Conservation (phyloP, 2,329 filamentous ascomycete genomes). For the Incumbomyces delicatus region DNA sequence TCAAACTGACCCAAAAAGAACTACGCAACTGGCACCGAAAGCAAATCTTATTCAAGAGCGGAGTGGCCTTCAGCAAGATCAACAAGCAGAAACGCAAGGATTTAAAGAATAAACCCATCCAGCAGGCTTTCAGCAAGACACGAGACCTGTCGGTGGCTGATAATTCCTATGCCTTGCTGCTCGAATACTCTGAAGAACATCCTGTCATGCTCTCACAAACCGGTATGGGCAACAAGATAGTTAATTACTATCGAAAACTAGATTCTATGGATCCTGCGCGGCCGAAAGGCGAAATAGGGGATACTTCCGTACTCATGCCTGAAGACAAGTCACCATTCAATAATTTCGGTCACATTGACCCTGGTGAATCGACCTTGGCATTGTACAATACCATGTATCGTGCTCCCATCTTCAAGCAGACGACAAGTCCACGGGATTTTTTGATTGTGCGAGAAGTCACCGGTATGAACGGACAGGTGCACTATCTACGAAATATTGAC, state of each 20-base stretch:
- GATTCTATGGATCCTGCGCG: conserved; percentile 65
- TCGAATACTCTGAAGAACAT: conserved; percentile 93
- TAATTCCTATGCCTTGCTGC: conserved; percentile 75
- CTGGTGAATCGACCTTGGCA: conserved; percentile 81
- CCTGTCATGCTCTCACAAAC: conserved; percentile 90
- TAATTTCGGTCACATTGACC: conserved; percentile 84
- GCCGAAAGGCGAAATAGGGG: conserved; percentile 75
- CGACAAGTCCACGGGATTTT: conserved; percentile 70
- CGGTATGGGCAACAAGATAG: conserved; percentile 89
- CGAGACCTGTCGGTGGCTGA: conserved; percentile 79
- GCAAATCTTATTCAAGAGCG: conserved; percentile 56
- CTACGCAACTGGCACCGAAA: conserved; percentile 79
- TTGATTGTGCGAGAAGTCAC: conserved; percentile 75
- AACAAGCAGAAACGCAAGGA: conserved; percentile 66
- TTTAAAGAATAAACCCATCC: conserved; percentile 66
- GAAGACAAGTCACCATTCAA: conserved; percentile 95
- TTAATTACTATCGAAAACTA: conserved; percentile 92
- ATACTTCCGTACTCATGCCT: conserved; percentile 75
- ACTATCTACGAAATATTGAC: conserved; percentile 81
- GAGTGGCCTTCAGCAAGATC: conserved; percentile 61
- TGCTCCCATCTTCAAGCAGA: conserved; percentile 85
- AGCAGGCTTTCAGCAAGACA: conserved; percentile 68
- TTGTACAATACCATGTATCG: conserved; percentile 93
- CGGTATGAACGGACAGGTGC: conserved; percentile 64
- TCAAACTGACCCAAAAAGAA: conserved; percentile 63